These are phyloP conservation scores for Clitopilus hobsonii DNA, from an alignment of 768 basidiomycete genomes.

Conservation along the genomic window DNA sequence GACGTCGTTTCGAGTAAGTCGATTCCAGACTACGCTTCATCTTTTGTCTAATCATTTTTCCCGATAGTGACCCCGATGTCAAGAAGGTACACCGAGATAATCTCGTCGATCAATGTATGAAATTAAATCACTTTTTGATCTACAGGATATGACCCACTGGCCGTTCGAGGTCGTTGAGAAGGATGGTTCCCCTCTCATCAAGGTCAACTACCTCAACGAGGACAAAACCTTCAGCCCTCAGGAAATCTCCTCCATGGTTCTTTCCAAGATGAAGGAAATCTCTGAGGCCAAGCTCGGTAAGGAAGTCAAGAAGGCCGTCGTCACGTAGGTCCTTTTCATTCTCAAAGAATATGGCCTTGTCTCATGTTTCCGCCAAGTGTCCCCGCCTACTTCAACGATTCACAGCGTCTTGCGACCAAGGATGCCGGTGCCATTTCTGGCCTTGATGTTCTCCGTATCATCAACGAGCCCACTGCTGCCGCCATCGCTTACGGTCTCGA, in stretches of 20 bases:
- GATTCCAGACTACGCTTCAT: background rate
- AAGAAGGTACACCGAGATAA: constrained; percentile 58
- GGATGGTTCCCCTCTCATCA: constrained; percentile 95
- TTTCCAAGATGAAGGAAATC: constrained; percentile 99
- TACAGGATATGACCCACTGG: constrained; percentile 95
- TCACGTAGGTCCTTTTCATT: constrained; percentile 64
- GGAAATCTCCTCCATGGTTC: constrained; percentile 99
- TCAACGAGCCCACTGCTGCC: constrained; percentile 99
- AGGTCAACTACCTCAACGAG: constrained; percentile 92
- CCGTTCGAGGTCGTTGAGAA: constrained; percentile 96
- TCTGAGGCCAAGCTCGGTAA: constrained; percentile 99
- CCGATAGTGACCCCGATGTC: constrained; percentile 79
- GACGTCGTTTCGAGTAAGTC: constrained; percentile 89
- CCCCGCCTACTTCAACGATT: constrained; percentile 99
- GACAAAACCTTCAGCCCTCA: constrained; percentile 96
- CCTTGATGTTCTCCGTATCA: constrained; percentile 99
- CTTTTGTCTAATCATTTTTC: constrained; percentile 7
- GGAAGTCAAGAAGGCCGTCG: constrained; percentile 97
- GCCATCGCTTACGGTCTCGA: constrained; percentile 99
- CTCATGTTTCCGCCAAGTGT: constrained; percentile 43
- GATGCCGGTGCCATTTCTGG: constrained; percentile 98
- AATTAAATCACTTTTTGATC: background rate
- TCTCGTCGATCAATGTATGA: constrained; percentile 7
- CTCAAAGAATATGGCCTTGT: constrained; percentile 3
- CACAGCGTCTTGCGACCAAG: constrained; percentile 98